phyloP scores from a whole-genome alignment of 495 filamentous ascomycete species.

The Trichocladium antarcticum region DNA sequence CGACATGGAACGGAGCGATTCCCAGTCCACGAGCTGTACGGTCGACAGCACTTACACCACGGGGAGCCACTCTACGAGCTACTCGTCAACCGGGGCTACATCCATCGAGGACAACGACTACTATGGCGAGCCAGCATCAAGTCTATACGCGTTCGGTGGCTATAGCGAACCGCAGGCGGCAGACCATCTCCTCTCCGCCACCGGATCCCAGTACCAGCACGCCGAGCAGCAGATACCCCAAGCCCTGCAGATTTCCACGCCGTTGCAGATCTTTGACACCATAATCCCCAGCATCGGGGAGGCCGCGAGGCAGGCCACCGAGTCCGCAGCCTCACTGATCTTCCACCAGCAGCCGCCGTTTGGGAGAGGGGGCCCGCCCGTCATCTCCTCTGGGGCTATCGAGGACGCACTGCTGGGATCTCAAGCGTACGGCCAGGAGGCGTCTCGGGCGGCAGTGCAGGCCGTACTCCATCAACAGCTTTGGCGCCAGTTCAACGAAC shows the following conservation, averaged over 20 bases:
- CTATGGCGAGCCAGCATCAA: not conserved
- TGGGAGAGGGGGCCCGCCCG: not conserved
- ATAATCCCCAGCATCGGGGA: not conserved
- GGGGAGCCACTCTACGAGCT: not conserved
- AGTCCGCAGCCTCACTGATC: not conserved
- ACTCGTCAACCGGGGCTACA: not conserved
- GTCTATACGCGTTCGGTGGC: not conserved
- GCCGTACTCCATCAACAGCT: conserved; percentile 5
- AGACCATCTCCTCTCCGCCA: not conserved
- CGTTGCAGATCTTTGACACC: not conserved
- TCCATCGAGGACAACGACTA: not conserved
- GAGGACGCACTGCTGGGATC: not conserved
- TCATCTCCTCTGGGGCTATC: conserved; percentile 3
- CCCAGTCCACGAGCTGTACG: conserved; percentile 2
- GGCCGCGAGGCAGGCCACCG: conserved; percentile 4
- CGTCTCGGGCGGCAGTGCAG: conserved; percentile 9
- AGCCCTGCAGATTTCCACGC: not conserved
- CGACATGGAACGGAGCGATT: conserved; percentile 5
- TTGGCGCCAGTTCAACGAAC: not conserved
- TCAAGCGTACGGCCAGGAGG: not conserved
- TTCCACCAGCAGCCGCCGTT: too few relatives aligned
- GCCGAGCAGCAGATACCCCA: not conserved
- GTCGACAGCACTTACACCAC: conserved; percentile 3
- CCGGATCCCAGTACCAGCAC: conserved; percentile 4
- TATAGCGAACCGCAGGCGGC: not conserved